Evolutionary conservation across 345 rosid species (phyloP).

Genomic region (Kernera saxatilis): DNA sequence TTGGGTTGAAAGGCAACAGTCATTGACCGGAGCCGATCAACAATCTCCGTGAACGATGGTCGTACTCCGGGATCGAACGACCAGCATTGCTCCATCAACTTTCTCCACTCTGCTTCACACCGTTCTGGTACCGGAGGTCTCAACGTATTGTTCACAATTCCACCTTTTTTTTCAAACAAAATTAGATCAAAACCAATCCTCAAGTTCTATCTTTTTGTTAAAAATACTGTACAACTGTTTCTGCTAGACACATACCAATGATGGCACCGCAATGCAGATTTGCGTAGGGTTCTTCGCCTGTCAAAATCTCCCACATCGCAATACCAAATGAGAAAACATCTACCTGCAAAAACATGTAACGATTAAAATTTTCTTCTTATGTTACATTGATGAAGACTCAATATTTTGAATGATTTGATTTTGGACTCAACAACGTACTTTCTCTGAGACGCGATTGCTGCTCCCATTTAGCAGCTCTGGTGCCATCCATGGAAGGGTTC

Average conservation of each 20-base stretch:
- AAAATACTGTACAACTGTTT: not conserved
- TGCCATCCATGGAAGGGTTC: constrained; percentile 99
- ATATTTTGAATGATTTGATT: not conserved
- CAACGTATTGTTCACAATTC: constrained; percentile 71
- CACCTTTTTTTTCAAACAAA: constrained; percentile 44
- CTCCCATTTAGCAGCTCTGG: constrained; percentile 80
- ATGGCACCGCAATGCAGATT: constrained; percentile 92
- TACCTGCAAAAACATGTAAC: constrained; percentile 43
- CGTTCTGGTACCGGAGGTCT: constrained; percentile 68
- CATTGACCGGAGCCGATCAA: constrained; percentile 53
- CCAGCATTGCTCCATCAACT: constrained; percentile 91
- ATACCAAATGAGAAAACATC: constrained; percentile 92
- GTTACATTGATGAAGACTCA: not conserved
- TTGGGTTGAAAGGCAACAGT: constrained; percentile 46
- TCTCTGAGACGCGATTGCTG: constrained; percentile 78
- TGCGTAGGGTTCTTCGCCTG: constrained; percentile 85
- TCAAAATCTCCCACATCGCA: constrained; percentile 79
- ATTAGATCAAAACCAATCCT: not conserved
- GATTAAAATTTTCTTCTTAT: not conserved
- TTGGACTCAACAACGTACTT: constrained; percentile 36
- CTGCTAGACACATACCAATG: constrained; percentile 50
- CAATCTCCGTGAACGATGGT: constrained; percentile 80
- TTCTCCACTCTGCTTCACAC: constrained; percentile 70
- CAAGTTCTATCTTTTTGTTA: not conserved
- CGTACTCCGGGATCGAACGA: constrained; percentile 55